A percentile compares a stretch with the other conserved stretches of the same genome.
These are phyloP conservation scores for Flaveria brownii DNA, from an alignment of 129 eudicot species.

Conservation along the genomic window DNA sequence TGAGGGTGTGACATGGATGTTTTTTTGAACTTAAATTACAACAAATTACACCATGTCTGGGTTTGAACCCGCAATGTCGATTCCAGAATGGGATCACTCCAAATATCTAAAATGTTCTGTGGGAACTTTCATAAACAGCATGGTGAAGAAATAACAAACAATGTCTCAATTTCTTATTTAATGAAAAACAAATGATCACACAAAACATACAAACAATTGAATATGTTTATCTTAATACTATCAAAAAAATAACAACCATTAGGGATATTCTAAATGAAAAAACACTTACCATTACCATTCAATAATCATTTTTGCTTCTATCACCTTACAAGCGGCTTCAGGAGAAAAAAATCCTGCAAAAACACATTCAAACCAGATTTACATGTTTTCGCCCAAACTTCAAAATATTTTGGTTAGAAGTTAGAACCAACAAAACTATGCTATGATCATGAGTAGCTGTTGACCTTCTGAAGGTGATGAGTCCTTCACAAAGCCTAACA, in stretches of 20 bases:
- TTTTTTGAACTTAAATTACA: too few species aligned
- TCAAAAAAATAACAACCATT: not conserved
- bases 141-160: not conserved
- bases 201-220: too few species aligned
- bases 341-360: constrained; percentile 93
- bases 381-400: not conserved
- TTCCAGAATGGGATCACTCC: too few species aligned
- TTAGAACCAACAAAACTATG: not conserved
- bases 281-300: constrained; percentile 90
- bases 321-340: constrained; percentile 95
- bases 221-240: not conserved
- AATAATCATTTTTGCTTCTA: constrained; percentile 96
- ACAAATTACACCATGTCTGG: too few species aligned
- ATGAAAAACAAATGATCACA: too few species aligned
- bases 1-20: too few species aligned
- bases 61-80: too few species aligned
- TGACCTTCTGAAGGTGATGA: constrained; percentile 93
- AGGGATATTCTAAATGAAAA: not conserved
- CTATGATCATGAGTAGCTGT: constrained; percentile 15
- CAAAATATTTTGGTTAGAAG: not conserved
- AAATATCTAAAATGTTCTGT: not conserved
- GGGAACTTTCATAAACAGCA: not conserved
- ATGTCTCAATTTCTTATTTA: too few species aligned
- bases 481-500: constrained; percentile 92
- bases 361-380: constrained; percentile 3